Conservation (phyloP, 129 eudicot genomes). For the carrot (Daucus carota) region DNA sequence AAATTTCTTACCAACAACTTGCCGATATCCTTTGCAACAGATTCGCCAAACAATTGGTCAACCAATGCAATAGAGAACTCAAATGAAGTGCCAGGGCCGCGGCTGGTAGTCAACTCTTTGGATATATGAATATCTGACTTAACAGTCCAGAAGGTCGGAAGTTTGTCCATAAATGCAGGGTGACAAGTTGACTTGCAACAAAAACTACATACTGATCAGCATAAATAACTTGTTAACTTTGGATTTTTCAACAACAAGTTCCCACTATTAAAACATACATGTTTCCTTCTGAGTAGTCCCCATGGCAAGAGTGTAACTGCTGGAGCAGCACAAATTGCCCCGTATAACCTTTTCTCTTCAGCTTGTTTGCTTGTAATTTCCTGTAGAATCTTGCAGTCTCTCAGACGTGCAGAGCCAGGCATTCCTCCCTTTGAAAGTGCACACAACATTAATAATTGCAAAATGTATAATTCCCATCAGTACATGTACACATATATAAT, state of each 20-base stretch:
- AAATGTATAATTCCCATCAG: background rate
- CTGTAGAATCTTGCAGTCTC: conserved; percentile 69
- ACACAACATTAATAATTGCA: conserved; percentile 4
- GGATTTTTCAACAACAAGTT: background rate
- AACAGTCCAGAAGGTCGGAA: conserved; percentile 82
- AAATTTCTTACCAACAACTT: conserved; percentile 46
- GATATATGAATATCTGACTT: conserved; percentile 76
- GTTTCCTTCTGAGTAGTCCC: conserved; percentile 81
- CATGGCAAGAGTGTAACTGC: conserved; percentile 95
- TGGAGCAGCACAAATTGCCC: conserved; percentile 98
- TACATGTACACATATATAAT: background rate
- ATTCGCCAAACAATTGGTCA: conserved; percentile 66
- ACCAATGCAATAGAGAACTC: conserved; percentile 74
- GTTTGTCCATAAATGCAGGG: conserved; percentile 81
- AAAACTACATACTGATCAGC: conserved; percentile 15
- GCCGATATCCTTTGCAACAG: conserved; percentile 47
- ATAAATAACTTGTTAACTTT: background rate
- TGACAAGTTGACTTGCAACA: conserved; percentile 76
- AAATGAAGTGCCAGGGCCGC: conserved; percentile 89
- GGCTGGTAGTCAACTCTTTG: conserved; percentile 86
- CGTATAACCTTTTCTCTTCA: conserved; percentile 72
- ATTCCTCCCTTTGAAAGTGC: conserved; percentile 71
- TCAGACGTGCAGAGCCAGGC: conserved; percentile 91
- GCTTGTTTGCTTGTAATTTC: conserved; percentile 75
- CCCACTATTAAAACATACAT: conserved; percentile 29